phyloP scores from a whole-genome alignment of 495 filamentous ascomycete species.

The Aspergillus nidulans region DNA sequence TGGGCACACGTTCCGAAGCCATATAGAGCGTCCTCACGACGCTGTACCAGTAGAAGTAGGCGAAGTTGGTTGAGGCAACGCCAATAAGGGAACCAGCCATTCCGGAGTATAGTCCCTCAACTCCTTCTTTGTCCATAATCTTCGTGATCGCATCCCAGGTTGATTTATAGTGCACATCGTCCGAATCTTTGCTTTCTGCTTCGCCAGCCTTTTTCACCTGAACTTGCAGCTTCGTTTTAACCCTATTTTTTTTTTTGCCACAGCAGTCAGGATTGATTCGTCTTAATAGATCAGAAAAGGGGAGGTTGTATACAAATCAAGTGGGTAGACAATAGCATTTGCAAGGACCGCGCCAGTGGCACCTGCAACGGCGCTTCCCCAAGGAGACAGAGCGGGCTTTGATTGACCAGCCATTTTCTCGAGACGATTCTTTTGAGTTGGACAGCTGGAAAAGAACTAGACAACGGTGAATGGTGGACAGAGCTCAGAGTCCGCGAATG shows the following conservation, averaged over 20 bases:
- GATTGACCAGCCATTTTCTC: slow-evolving; percentile 71
- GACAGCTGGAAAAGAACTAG: neutral
- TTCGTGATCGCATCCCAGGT: slow-evolving; percentile 84
- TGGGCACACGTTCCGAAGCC: slow-evolving; percentile 55
- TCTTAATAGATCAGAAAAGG: neutral
- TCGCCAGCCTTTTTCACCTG: slow-evolving; percentile 65
- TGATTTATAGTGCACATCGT: slow-evolving; percentile 71
- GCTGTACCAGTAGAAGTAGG: slow-evolving; percentile 99
- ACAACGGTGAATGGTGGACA: neutral
- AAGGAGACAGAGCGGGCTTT: slow-evolving; percentile 80
- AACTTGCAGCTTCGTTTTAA: slow-evolving; percentile 96
- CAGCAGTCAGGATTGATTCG: slow-evolving; percentile 6
- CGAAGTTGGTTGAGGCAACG: slow-evolving; percentile 96
- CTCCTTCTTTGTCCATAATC: slow-evolving; percentile 77
- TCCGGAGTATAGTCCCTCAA: slow-evolving; percentile 81
- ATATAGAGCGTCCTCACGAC: slow-evolving; percentile 79
- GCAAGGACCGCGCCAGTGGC: slow-evolving; percentile 91
- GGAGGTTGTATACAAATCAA: slow-evolving; percentile 75
- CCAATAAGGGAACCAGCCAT: slow-evolving; percentile 82
- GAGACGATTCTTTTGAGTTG: neutral
- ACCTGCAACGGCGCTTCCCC: slow-evolving; percentile 89
- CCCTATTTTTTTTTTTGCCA: slow-evolving; percentile 44
- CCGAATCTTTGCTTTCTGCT: slow-evolving; percentile 23
- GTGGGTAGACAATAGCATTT: slow-evolving; percentile 92
- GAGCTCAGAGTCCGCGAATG: neutral